A percentile compares a stretch with the other conserved stretches of the same genome.
phyloP scores from a whole-genome alignment of 2,329 filamentous ascomycete genomes.

The Microcyclospora pomicola region DNA sequence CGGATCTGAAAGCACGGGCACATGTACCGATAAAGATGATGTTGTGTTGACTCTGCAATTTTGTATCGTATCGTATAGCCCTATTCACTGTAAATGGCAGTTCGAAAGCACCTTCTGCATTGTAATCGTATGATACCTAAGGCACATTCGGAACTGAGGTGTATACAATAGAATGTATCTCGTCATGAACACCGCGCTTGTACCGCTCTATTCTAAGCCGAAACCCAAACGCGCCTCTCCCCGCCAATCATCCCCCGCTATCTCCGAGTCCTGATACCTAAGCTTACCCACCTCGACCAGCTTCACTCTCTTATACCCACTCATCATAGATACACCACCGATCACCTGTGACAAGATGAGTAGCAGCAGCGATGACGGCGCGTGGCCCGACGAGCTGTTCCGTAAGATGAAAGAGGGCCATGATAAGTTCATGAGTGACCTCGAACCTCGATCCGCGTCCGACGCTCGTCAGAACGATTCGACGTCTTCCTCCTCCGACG shows the following conservation, averaged over 20 bases:
- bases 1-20: too few relatives aligned
- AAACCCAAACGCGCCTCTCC: not conserved
- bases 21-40: too few relatives aligned
- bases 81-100: too few relatives aligned
- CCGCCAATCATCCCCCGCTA: conserved; percentile 2
- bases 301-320: not conserved
- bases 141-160: too few relatives aligned
- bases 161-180: conserved; percentile 1
- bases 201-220: too few relatives aligned
- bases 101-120: too few relatives aligned
- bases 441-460: not conserved
- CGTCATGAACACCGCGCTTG: conserved; percentile 1
- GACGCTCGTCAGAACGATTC: not conserved
- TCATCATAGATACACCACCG: not conserved
- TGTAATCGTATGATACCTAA: too few relatives aligned
- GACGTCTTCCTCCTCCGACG: conserved; percentile 8
- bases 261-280: not conserved
- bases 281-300: not conserved
- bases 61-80: too few relatives aligned
- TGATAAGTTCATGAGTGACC: conserved; percentile 5
- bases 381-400: conserved; percentile 4
- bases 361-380: conserved; percentile 2
- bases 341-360: not conserved
- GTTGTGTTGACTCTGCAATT: too few relatives aligned
- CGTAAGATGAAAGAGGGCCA: conserved; percentile 5